These are phyloP conservation scores for Arthrobotrys conoides DNA, from an alignment of 2,329 filamentous ascomycete genomes.

Conservation along the genomic window DNA sequence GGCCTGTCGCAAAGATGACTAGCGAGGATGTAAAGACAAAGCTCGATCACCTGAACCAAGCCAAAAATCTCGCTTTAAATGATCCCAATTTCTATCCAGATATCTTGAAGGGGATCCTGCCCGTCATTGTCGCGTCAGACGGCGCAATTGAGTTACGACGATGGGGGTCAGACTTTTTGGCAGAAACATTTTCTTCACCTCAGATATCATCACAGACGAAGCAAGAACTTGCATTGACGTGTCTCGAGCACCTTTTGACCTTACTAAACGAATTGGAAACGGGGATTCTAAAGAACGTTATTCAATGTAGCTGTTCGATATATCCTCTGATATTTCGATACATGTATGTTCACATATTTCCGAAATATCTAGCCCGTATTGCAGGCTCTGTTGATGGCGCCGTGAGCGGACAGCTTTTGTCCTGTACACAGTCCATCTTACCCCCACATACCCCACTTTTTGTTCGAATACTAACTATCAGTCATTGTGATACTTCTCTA, in stretches of 20 bases:
- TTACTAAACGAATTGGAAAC: conserved; percentile 82
- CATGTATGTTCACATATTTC: conserved; percentile 77
- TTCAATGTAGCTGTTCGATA: conserved; percentile 90
- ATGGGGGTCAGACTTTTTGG: conserved; percentile 97
- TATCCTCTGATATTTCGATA: conserved; percentile 93
- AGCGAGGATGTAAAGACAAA: conserved; percentile 75
- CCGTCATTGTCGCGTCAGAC: conserved; percentile 81
- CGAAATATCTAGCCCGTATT: conserved; percentile 14
- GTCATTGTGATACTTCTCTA: conserved; percentile 68
- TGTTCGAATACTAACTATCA: conserved; percentile 60
- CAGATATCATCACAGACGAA: conserved; percentile 82
- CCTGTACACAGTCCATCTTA: conserved; percentile 5
- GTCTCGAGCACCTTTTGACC: conserved; percentile 81
- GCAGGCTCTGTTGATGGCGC: conserved; percentile 10
- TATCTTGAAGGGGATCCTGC: conserved; percentile 92
- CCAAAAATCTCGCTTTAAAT: conserved; percentile 87
- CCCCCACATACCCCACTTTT: conserved; percentile 13
- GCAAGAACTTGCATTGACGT: conserved; percentile 79
- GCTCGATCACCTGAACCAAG: conserved; percentile 88
- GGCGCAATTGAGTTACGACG: conserved; percentile 83
- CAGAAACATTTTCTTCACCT: conserved; percentile 96
- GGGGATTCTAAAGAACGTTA: conserved; percentile 84
- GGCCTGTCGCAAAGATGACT: conserved; percentile 70
- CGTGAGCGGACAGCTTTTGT: conserved; percentile 1
- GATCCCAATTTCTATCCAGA: conserved; percentile 91